Evolutionary conservation across 1,284 basidiomycete species (phyloP).

Genomic region (Caloboletus inedulis): DNA sequence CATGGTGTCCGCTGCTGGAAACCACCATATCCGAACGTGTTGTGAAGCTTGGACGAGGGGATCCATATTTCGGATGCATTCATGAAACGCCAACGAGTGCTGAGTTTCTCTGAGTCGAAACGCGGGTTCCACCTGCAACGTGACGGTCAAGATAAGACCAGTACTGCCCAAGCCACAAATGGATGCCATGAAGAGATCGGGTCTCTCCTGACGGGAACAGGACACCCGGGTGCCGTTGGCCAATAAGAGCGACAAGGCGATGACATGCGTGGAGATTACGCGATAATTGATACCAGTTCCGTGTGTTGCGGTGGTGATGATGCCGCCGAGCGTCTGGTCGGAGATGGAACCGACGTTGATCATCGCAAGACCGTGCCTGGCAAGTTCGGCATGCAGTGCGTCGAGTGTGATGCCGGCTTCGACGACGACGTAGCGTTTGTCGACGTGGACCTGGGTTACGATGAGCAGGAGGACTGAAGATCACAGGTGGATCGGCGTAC

Average conservation of each 20-base stretch:
- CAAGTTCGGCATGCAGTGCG: slow-evolving; percentile 67
- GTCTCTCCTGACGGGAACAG: slow-evolving; percentile 63
- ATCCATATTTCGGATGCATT: slow-evolving; percentile 57
- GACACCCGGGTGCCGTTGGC: slow-evolving; percentile 66
- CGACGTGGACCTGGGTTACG: slow-evolving; percentile 59
- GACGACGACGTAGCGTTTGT: slow-evolving; percentile 67
- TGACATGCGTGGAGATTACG: slow-evolving; percentile 82
- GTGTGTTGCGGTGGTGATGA: slow-evolving; percentile 94
- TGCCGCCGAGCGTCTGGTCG: slow-evolving; percentile 93
- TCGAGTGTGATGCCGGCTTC: slow-evolving; percentile 81
- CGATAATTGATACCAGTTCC: slow-evolving; percentile 83
- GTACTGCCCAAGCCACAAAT: slow-evolving; percentile 93
- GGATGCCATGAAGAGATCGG: slow-evolving; percentile 88
- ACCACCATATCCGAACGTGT: slow-evolving; percentile 96
- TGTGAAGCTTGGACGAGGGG: slow-evolving; percentile 64
- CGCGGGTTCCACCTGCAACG: slow-evolving; percentile 76
- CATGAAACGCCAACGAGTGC: slow-evolving; percentile 62
- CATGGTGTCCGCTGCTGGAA: slow-evolving; percentile 74
- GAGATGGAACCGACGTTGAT: slow-evolving; percentile 95
- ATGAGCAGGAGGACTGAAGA: neutral
- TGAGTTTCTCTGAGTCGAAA: slow-evolving; percentile 83
- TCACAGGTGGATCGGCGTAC: slow-evolving; percentile 45
- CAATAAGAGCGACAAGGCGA: slow-evolving; percentile 70
- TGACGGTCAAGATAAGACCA: slow-evolving; percentile 81
- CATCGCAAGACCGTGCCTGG: slow-evolving; percentile 76